Evolutionary conservation across 1,139 yeast genomes (phyloP), one percentile per base, ranked within the genome.

Genomic region (Martiniozyma asiatica): DNA sequence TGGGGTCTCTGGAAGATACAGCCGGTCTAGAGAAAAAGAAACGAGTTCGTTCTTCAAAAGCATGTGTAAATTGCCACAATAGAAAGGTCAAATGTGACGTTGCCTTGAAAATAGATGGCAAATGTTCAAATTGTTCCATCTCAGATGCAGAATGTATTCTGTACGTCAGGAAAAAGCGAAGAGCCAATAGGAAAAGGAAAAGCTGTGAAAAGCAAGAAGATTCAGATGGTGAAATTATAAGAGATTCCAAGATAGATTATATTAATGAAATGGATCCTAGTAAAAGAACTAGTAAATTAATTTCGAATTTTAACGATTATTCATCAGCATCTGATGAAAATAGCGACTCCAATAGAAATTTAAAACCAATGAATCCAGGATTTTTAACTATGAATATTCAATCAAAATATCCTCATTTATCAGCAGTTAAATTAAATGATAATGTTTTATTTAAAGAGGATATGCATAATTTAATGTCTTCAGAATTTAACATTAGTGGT

Each of bases 111-210:
- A 57, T 58, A 10, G 27, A 21, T 0, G 36, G 38, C 17, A 69
- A 72, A 4, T 69, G 75, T 41, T 63, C 73, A 20, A 69, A 69
- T 42, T 68, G 76, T 47, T 57, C 61, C 31, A 61, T 71, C 6
- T 64, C 66, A 42, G 68, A 70, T 2, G 61, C 68, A 43, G 69
- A 65, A 19, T 69, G 75, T 53, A 51, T 56, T 8, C 48, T 68
- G 24, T 72, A 73, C 4, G 68, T 64, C 30, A 59, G 51, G 55
- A 48, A 46, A 26, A 46, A 43, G 17, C 34, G 51, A 22, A 37
- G 35, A 26, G 26, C 36, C 9, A 38, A 39, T 16, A 29, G 26
- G 14, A 16, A 22, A 14, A 24, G 14, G 6, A 17, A 17, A 17
- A 17, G 8, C 8, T 17, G 18, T 8, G 8, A 17, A 17, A 17